Evolutionary conservation across 1,284 basidiomycete species (phyloP), one percentile per base, ranked within the genome.

Genomic region (Fomitopsis palustris): DNA sequence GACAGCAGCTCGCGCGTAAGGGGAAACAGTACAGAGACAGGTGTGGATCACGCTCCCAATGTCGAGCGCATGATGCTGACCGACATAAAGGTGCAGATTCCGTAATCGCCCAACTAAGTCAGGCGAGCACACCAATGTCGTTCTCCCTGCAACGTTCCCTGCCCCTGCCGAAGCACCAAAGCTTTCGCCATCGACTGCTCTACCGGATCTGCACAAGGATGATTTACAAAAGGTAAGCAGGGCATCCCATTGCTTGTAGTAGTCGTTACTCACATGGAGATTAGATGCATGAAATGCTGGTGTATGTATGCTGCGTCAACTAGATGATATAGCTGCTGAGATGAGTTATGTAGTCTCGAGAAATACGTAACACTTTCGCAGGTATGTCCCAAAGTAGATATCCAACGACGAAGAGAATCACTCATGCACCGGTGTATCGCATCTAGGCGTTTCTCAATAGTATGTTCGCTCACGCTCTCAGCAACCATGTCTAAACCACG

Each of bases 311-410:
- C 9, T 9, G 12, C 8, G 9, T 3, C 25, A 4, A 6, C 10
- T 21, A 9, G 12, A 45, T 45, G 42, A 4, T 27, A 21, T 10
- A 3, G 10, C 23, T 1, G 6, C 31, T 21, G 6, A 29, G 25
- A 12, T 16, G 8, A 10, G 19, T 51, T 21, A 33, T 55, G 17
- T 57, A 88, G 86, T 8, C 69, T 90, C 23, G 84, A 86, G 57
- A 89, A 90, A 73, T 90, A 85, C 60, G 75, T 85, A 1, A 76
- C 77, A 0, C 81, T 88, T 52, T 89, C 88, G 1, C 81, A 84
- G 67, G 85, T 81, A 64, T 56, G 70, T 61, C 59, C 6, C 2
- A 7, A 17, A n/a, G 0, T 35, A 29, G 17, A 29, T 5, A 17
- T 16, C 25, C 19, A 17, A 21, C 16, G n/a, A 3, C 5, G n/a